Evolutionary conservation across 208 protist genomes (phyloP).

Genomic region (Trypanosoma platydactyli): DNA sequence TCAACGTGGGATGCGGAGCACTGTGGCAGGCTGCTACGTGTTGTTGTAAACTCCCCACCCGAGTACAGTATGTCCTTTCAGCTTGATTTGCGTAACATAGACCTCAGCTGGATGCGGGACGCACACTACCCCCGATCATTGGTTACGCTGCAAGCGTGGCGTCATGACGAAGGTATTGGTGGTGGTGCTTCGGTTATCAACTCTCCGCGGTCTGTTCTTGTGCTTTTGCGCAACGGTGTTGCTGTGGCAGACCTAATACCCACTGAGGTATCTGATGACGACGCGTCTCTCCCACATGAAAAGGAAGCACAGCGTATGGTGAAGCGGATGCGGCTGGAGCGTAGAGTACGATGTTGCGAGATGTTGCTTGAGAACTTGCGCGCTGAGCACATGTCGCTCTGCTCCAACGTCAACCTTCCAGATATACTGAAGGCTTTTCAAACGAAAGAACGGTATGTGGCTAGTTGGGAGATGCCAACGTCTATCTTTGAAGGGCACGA

Average conservation of each 20-base stretch:
- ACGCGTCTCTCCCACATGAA: conserved; percentile 29
- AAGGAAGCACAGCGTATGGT: conserved; percentile 39
- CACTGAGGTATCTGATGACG: conserved; percentile 20
- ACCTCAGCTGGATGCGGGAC: conserved; percentile 69
- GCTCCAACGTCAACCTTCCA: conserved; percentile 35
- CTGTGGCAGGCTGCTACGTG: conserved; percentile 54
- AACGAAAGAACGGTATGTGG: conserved; percentile 11
- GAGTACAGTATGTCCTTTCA: conserved; percentile 67
- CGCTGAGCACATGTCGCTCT: conserved; percentile 58
- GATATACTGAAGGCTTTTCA: conserved; percentile 49
- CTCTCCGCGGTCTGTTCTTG: conserved; percentile 81
- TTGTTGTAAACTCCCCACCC: conserved; percentile 61
- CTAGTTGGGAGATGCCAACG: conserved; percentile 32
- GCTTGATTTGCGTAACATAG: conserved; percentile 51
- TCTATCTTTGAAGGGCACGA: conserved; percentile 52
- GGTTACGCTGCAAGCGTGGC: conserved; percentile 36
- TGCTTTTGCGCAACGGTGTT: conserved; percentile 74
- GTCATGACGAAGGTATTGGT: background rate
- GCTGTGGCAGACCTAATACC: conserved; percentile 44
- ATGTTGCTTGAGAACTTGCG: conserved; percentile 36
- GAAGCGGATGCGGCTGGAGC: conserved; percentile 39
- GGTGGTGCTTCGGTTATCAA: conserved; percentile 36
- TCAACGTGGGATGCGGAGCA: conserved; percentile 30
- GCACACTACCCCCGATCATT: conserved; percentile 38
- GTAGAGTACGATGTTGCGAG: conserved; percentile 27